Evolutionary conservation across 1,139 yeast species (phyloP).

Genomic region (Suhomyces terraborum): DNA sequence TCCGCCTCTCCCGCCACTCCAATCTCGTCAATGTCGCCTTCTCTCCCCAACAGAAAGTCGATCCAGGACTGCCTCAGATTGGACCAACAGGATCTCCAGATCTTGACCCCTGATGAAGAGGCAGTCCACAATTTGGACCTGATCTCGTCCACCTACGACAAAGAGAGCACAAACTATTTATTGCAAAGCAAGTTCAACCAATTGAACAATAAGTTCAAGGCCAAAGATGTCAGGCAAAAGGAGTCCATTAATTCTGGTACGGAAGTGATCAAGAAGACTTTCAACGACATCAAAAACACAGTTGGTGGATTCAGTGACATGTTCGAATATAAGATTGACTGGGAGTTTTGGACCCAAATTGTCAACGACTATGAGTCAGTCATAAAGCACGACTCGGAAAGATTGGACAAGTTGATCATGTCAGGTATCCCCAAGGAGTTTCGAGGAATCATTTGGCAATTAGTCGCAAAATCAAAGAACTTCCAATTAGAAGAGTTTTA

Average conservation of each 20-base stretch:
- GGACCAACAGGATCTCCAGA: slow-evolving; percentile 26
- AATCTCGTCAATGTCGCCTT: slow-evolving; percentile 5
- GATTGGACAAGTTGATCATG: slow-evolving; percentile 61
- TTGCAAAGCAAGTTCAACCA: slow-evolving; percentile 40
- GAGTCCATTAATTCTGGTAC: slow-evolving; percentile 62
- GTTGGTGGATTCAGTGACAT: slow-evolving; percentile 46
- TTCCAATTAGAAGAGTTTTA: slow-evolving; percentile 71
- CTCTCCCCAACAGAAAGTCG: slow-evolving; percentile 32
- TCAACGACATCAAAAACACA: slow-evolving; percentile 53
- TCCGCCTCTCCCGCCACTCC: slow-evolving; percentile 3
- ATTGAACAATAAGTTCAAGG: slow-evolving; percentile 31
- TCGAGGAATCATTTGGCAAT: slow-evolving; percentile 91
- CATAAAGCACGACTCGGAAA: slow-evolving; percentile 62
- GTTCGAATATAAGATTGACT: slow-evolving; percentile 52
- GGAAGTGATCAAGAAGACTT: slow-evolving; percentile 61
- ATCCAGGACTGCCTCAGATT: slow-evolving; percentile 33
- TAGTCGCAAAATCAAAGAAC: slow-evolving; percentile 79
- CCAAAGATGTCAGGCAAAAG: slow-evolving; percentile 35
- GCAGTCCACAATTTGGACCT: slow-evolving; percentile 18
- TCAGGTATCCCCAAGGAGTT: slow-evolving; percentile 83
- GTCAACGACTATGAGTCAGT: slow-evolving; percentile 71
- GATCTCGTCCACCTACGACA: slow-evolving; percentile 28
- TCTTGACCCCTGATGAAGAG: slow-evolving; percentile 14
- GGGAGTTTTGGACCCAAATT: slow-evolving; percentile 88
- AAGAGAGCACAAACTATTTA: slow-evolving; percentile 32